Base-by-base conservation (phyloP, 352 stramenopile genomes). In the Phytophthora quininea region DNA sequence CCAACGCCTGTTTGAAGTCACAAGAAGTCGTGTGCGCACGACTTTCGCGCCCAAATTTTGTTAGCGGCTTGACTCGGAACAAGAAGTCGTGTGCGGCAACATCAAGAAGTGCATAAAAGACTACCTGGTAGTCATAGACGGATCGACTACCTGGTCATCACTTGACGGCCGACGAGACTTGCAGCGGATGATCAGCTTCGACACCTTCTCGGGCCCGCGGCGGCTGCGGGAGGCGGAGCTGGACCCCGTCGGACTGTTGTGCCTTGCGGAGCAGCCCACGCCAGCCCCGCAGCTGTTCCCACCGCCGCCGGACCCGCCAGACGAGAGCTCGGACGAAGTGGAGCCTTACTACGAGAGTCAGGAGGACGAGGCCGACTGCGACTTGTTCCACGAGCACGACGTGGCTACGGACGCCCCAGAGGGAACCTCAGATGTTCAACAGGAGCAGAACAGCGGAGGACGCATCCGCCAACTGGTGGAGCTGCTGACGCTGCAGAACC, bases 151-250 rank as follows among this genome's bases (percentile, higher is more conserved):
- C 19, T 24, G 19, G 19, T 24, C 19, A 24, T 24, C 19, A 24
- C 19, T 24, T 24, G 19, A 24, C 19, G 19, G 19, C 19, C 35
- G 35, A 40, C 35, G 10, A 40, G 35, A 40, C 35, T 6, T n/a
- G 24, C 24, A 33, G 47, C 24, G 10, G 37, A 92, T 92, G 82
- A 92, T 92, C 73, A 91, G 84, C 79, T 91, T 90, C 38, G 77
- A 92, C 75, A 91, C 84, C 38, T 92, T 92, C 75, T 79, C 70
- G 19, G 80, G 71, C 6, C 63, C 69, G 37, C 69, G 72, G 37
- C 58, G 59, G 54, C 54, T 77, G 51, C 74, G 72, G 43, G 74
- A 87, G 68, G 69, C 74, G 30, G 69, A 77, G 33, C 67, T 75
- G 51, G 69, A 78, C 62, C 33, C 66, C 1, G 57, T 55, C 15